Base-by-base conservation (phyloP, 352 stramenopile species). In the Peronospora belbahrii region DNA sequence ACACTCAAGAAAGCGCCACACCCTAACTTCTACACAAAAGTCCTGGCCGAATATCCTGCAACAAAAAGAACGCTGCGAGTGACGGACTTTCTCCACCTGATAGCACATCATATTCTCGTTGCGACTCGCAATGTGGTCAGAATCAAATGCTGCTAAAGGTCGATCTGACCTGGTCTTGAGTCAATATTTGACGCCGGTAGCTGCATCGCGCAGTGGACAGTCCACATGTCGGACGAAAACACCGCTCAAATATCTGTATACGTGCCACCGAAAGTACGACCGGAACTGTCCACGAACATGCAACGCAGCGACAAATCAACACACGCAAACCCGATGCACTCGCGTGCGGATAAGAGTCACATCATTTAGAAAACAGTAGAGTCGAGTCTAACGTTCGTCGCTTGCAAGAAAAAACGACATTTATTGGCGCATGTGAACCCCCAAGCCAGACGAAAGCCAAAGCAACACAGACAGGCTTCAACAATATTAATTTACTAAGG, bases 281-380 rank as follows among this genome's bases (percentile, higher is more conserved):
- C 18, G 41, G 40, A 63, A 65, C 14, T 45, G 43, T 62, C 48
- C 35, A 40, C 25, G 56, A 65, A 57, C 51, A 19, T 11, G 57
- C 57, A 46, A 28, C 34, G 50, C 43, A 40, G 40, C 25, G 44
- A 65, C 50, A 59, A 50, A 55, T 59, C 34, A 42, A 57, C 34
- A 37, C 20, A 28, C 30, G 14, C 40, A 42, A 46, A 50, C 37
- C 36, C 35, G 14, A 17, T 30, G 34, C 40, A 48, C 44, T 54
- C 43, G 45, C 48, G 48, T 50, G 54, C 31, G 54, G 38, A 50
- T 48, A 37, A 41, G 54, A 23, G n/a, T 15, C 32, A 20, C 32
- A 55, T 33, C n/a, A 51, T 51, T 49, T 32, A 42, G 48, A 59
- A 54, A 59, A 31, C 44, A 27, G 10, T 27, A 34, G 39, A 47